phyloP scores from a whole-genome alignment of 2,329 filamentous ascomycete genomes.

The Harringtonia aguacate region DNA sequence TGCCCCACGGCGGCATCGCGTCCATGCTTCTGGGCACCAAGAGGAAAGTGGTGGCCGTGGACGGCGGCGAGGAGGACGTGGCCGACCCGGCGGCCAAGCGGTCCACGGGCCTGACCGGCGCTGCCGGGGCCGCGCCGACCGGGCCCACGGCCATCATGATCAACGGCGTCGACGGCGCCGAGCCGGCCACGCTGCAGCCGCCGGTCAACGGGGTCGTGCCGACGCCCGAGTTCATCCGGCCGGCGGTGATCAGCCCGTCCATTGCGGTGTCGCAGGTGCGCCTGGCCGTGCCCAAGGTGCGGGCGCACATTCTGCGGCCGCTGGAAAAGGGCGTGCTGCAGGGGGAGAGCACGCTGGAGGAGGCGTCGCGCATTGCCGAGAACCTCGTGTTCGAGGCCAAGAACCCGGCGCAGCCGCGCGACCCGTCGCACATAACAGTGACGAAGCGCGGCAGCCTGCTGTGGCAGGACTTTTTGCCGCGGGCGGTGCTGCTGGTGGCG shows the following conservation, averaged over 20 bases:
- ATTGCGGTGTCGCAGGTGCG: constrained; percentile 75
- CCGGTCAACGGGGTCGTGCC: constrained; percentile 49
- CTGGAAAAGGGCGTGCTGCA: constrained; percentile 56
- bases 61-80: constrained; percentile 66
- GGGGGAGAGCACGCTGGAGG: constrained; percentile 42
- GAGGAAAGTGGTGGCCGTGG: constrained; percentile 63
- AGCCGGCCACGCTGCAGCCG: constrained; percentile 58
- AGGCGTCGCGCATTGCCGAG: constrained; percentile 52
- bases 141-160: constrained; percentile 49
- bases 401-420: constrained; percentile 66
- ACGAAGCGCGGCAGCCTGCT: constrained; percentile 69
- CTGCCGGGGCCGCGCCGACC: constrained; percentile 31
- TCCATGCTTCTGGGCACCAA: constrained; percentile 89
- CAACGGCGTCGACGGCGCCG: constrained; percentile 67
- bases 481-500: constrained; percentile 78
- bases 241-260: constrained; percentile 74
- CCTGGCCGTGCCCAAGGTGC: constrained; percentile 77
- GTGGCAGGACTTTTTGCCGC: constrained; percentile 91
- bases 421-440: constrained; percentile 75
- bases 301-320: constrained; percentile 71
- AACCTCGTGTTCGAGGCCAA: constrained; percentile 79
- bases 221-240: constrained; percentile 76
- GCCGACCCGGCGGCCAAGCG: constrained; percentile 28
- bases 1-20: constrained; percentile 80
- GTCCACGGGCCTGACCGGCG: constrained; percentile 28